A percentile compares a stretch with the other conserved stretches of the same genome.
Conservation (phyloP, 495 filamentous ascomycete species). For the Opeltia flavorubescens region DNA sequence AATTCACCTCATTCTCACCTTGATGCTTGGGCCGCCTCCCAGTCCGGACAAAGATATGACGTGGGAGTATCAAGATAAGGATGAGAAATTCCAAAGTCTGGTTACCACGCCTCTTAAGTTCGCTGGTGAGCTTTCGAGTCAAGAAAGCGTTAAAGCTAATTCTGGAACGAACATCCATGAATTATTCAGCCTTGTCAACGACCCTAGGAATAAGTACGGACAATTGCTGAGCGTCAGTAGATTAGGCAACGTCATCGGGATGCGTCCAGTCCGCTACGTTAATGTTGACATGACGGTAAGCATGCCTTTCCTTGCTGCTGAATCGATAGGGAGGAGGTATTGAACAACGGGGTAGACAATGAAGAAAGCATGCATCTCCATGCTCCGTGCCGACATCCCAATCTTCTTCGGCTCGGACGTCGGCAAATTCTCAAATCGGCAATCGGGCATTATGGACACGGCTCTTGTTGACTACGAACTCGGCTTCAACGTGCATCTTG, state of each 20-base stretch:
- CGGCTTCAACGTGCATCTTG: constrained; percentile 59
- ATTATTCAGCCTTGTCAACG: constrained; percentile 70
- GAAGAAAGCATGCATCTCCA: constrained; percentile 57
- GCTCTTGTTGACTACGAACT: constrained; percentile 59
- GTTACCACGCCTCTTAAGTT: constrained; percentile 52
- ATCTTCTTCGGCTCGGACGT: constrained; percentile 86
- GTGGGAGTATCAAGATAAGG: constrained; percentile 64
- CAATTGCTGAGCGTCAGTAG: constrained; percentile 58
- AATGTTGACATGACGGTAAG: constrained; percentile 54
- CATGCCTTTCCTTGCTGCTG: too few relatives aligned
- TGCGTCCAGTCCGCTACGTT: constrained; percentile 58
- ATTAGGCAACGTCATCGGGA: constrained; percentile 66
- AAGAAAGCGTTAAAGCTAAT: constrained; percentile 32
- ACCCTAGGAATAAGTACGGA: constrained; percentile 61
- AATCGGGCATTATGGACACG: constrained; percentile 62
- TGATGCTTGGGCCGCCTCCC: constrained; percentile 68
- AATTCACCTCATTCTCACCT: constrained; percentile 61
- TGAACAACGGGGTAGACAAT: constrained; percentile 25
- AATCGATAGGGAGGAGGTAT: too few relatives aligned
- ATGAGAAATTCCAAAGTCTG: constrained; percentile 42
- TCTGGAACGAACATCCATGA: constrained; percentile 37
- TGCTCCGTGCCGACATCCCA: constrained; percentile 60
- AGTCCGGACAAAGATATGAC: constrained; percentile 48
- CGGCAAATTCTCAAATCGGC: constrained; percentile 56
- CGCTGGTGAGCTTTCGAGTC: constrained; percentile 35